phyloP scores from a whole-genome alignment of 768 basidiomycete genomes.

The Lactarius tabidus region DNA sequence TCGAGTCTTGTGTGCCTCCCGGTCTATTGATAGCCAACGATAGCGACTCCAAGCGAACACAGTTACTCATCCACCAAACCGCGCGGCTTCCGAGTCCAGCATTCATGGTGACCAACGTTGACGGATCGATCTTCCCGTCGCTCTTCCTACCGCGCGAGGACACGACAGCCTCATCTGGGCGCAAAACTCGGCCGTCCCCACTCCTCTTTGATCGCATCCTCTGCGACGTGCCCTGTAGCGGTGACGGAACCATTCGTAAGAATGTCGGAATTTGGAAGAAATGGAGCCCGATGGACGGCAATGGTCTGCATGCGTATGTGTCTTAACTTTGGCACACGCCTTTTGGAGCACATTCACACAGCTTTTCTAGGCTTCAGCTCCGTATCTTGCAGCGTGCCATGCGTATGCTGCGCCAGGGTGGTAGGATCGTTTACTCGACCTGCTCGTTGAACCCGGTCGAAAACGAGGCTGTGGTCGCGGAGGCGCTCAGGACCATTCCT shows the following conservation, averaged over 20 bases:
- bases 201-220: slow-evolving; percentile 90
- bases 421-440: slow-evolving; percentile 95
- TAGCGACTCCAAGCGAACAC: slow-evolving; percentile 88
- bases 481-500: slow-evolving; percentile 66
- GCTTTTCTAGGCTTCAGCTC: slow-evolving; percentile 70
- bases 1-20: slow-evolving; percentile 63
- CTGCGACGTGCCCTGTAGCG: slow-evolving; percentile 96
- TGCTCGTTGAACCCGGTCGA: slow-evolving; percentile 96
- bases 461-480: slow-evolving; percentile 93
- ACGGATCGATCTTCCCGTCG: slow-evolving; percentile 81
- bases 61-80: slow-evolving; percentile 97
- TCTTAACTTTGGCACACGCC: slow-evolving; percentile 10
- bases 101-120: slow-evolving; percentile 93
- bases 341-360: background rate
- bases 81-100: slow-evolving; percentile 88
- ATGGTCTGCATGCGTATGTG: slow-evolving; percentile 83
- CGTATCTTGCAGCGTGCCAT: slow-evolving; percentile 92
- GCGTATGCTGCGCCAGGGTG: slow-evolving; percentile 80
- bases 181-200: slow-evolving; percentile 33
- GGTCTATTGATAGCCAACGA: slow-evolving; percentile 96
- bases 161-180: slow-evolving; percentile 33
- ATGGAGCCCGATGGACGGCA: slow-evolving; percentile 87
- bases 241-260: slow-evolving; percentile 94
- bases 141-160: slow-evolving; percentile 45
- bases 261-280: slow-evolving; percentile 92